Evolutionary conservation across 2,329 filamentous ascomycete genomes (phyloP).

Genomic region (Elsinoe arachidis): DNA sequence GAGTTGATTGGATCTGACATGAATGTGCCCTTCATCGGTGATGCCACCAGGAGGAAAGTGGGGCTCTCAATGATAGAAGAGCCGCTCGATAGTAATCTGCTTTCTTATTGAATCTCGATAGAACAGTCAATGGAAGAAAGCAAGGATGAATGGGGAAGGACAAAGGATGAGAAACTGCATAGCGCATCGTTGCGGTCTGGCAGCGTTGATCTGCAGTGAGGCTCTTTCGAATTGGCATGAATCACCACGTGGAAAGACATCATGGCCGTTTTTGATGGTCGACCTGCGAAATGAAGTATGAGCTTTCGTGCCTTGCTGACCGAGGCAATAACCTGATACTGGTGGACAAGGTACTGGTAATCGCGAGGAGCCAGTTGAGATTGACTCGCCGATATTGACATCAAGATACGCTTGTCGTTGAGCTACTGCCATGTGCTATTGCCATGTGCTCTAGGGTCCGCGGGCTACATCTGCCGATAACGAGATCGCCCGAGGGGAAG

Average conservation of each 20-base stretch:
- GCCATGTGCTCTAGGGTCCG: background rate
- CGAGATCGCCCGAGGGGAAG: background rate
- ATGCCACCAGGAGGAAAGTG: too few relatives aligned
- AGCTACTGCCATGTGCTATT: too few relatives aligned
- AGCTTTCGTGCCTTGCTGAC: too few relatives aligned
- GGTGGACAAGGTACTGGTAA: background rate
- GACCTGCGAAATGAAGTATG: background rate
- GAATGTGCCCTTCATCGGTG: too few relatives aligned
- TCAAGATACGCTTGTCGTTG: background rate
- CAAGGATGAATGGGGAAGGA: constrained; percentile 1
- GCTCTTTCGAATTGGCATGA: background rate
- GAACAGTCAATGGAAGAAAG: background rate
- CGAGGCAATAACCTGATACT: background rate
- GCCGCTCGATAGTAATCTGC: background rate
- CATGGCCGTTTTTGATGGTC: background rate
- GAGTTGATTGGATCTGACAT: too few relatives aligned
- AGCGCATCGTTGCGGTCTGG: background rate
- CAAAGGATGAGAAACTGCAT: background rate
- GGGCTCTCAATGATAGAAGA: background rate
- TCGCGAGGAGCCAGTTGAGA: too few relatives aligned
- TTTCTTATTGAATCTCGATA: background rate
- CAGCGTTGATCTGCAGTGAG: constrained; percentile 7
- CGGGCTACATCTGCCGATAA: background rate
- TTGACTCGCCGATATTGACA: too few relatives aligned
- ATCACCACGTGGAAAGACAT: background rate